These are phyloP conservation scores for Salvia hispanica DNA, from an alignment of 257 asterid genomes.

Conservation along the genomic window DNA sequence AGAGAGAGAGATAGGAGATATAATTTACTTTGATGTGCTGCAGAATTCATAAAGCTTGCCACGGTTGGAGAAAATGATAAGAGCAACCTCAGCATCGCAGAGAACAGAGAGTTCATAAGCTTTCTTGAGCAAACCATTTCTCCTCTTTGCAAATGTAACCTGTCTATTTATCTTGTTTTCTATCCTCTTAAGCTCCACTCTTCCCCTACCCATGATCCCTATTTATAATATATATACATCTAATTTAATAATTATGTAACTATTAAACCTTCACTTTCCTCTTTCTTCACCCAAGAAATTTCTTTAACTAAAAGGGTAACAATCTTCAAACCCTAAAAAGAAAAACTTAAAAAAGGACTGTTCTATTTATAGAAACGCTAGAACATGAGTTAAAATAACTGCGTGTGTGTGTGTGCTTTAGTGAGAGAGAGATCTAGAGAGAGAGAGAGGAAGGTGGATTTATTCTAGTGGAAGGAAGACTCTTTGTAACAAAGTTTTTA, in stretches of 20 bases:
- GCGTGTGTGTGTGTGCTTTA: too few species aligned
- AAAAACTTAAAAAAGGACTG: slow-evolving; percentile 28
- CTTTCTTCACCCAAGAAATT: slow-evolving; percentile 33
- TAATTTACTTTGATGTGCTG: slow-evolving; percentile 67
- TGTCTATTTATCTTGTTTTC: slow-evolving; percentile 90
- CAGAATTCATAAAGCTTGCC: slow-evolving; percentile 93
- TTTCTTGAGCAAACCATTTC: slow-evolving; percentile 79
- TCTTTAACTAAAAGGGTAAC: slow-evolving; percentile 36
- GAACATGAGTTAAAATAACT: slow-evolving; percentile 13
- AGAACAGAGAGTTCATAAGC: slow-evolving; percentile 85
- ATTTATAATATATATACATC: slow-evolving; percentile 15
- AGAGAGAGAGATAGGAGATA: too few species aligned
- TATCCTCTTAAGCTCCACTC: slow-evolving; percentile 88
- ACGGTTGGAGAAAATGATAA: slow-evolving; percentile 83
- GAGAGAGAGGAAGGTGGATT: slow-evolving; percentile 5
- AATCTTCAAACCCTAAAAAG: slow-evolving; percentile 46
- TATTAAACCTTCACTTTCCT: slow-evolving; percentile 22
- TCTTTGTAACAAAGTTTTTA: slow-evolving; percentile 19
- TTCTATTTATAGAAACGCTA: slow-evolving; percentile 37
- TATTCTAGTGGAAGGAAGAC: slow-evolving; percentile 22
- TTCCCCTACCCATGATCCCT: slow-evolving; percentile 73
- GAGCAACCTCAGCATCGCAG: slow-evolving; percentile 86
- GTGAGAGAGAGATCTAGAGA: neutral
- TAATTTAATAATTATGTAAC: neutral
- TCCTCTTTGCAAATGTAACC: slow-evolving; percentile 85